Evolutionary conservation across 768 basidiomycete species (phyloP), one percentile per base, ranked within the genome.

Genomic region (Pisolithus marmoratus): DNA sequence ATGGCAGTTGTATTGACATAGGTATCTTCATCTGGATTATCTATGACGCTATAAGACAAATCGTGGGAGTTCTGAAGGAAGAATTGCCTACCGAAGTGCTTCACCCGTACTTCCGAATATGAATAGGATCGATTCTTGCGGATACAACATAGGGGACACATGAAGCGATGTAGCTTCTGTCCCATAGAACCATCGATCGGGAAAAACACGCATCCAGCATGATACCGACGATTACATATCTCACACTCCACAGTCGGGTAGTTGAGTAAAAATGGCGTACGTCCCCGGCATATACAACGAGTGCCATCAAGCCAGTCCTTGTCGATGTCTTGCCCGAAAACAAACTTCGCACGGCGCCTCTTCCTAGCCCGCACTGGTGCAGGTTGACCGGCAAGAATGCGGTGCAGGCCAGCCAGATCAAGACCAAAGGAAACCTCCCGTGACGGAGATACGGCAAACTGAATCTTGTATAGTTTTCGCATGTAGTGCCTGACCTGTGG

Each of bases 381-480:
- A 36, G 85, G 84, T 51, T 84, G 80, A 31, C 79, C 80, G 17
- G 89, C 89, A 27, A 91, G 76, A 50, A 89, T 83, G 8, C 90
- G 84, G 67, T 93, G 90, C 44, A 93, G 67, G 8, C 87, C 85
- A 37, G 90, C 87, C 20, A 91, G 78, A 64, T 92, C 87, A 24
- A 93, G 73, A 15, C 90, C 90, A 58, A 83, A 92, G 2, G 88
- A 90, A 2, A 87, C 79, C 45, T 90, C 88, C 1, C 83, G 85
- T 54, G 81, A 87, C 2, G 88, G 86, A 0, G 87, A 87, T 9
- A 93, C 85, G n/a, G 85, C 84, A 62, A 93, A 91, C 68, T 91
- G 90, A 48, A 93, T 87, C 71, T 84, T 86, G 74, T 84, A 92
- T 15, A 92, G 72, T 70, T 93, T 93, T 58, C 90, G 84, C 88